A percentile compares a stretch with the other conserved stretches of the same genome.
phyloP scores from a whole-genome alignment of 108 stramenopile species.

The Cyclotella kingstonii region DNA sequence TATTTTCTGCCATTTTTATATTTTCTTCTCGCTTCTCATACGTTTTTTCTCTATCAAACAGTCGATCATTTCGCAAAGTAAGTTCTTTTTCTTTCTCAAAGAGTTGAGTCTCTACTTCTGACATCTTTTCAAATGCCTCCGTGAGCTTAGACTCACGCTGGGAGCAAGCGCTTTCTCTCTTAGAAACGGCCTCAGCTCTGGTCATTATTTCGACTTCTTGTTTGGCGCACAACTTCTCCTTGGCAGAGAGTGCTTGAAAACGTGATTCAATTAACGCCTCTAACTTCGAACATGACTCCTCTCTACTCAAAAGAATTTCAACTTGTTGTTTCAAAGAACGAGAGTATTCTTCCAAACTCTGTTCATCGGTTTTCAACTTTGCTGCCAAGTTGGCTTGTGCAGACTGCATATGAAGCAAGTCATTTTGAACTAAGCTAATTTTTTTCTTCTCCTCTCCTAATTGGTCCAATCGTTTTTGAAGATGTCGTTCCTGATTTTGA shows the following conservation, averaged over 20 bases:
- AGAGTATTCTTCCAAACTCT: conserved; percentile 18
- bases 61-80: conserved; percentile 3
- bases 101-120: conserved; percentile 11
- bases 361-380: conserved; percentile 14
- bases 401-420: conserved; percentile 21
- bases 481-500: conserved; percentile 2
- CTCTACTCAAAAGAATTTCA: conserved; percentile 15
- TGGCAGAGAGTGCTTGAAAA: conserved; percentile 12
- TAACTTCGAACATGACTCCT: conserved; percentile 27
- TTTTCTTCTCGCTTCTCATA: conserved; percentile 7
- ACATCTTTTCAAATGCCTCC: conserved; percentile 2
- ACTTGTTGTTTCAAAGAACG: conserved; percentile 19
- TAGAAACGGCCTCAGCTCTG: neutral
- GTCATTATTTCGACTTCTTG: conserved; percentile 12
- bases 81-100: conserved; percentile 8
- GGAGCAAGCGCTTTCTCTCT: conserved; percentile 19
- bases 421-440: conserved; percentile 16
- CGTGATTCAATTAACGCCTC: conserved; percentile 23
- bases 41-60: conserved; percentile 14
- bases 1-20: neutral
- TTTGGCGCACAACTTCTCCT: conserved; percentile 21
- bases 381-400: conserved; percentile 8
- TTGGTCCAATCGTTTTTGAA: neutral
- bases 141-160: conserved; percentile 17
- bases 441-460: conserved; percentile 13